Conservation (phyloP, 306 rosid species). For the Cucurbita moschata region DNA sequence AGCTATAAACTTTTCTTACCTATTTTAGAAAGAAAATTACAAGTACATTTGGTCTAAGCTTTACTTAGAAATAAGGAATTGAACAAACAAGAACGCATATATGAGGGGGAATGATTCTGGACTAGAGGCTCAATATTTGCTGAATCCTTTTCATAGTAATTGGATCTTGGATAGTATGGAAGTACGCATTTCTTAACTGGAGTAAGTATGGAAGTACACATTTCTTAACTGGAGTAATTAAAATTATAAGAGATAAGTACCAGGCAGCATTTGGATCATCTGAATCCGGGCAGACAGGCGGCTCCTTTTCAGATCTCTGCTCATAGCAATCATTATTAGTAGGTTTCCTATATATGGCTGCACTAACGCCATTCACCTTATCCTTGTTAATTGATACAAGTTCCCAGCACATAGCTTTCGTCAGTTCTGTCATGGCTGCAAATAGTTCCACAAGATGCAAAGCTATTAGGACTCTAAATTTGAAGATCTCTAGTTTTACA, state of each 20-base stretch:
- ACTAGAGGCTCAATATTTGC: not conserved
- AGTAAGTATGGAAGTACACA: not conserved
- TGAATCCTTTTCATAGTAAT: not conserved
- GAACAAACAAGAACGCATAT: not conserved
- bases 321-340: constrained; percentile 72
- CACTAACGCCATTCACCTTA: constrained; percentile 61
- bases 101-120: not conserved
- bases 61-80: not conserved
- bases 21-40: not conserved
- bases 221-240: not conserved
- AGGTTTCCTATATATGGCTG: constrained; percentile 77
- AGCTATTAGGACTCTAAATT: not conserved
- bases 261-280: constrained; percentile 93
- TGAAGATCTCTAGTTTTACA: not conserved
- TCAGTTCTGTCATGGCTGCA: constrained; percentile 73
- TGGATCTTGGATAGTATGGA: not conserved
- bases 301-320: constrained; percentile 47
- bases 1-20: not conserved
- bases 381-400: constrained; percentile 63
- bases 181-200: not conserved
- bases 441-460: constrained; percentile 12
- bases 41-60: not conserved
- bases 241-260: constrained; percentile 20
- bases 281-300: constrained; percentile 52
- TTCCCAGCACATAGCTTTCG: constrained; percentile 86